Evolutionary conservation across 495 filamentous ascomycete species (phyloP), one percentile per base, ranked within the genome.

Genomic region (Penicillium crystallinum): DNA sequence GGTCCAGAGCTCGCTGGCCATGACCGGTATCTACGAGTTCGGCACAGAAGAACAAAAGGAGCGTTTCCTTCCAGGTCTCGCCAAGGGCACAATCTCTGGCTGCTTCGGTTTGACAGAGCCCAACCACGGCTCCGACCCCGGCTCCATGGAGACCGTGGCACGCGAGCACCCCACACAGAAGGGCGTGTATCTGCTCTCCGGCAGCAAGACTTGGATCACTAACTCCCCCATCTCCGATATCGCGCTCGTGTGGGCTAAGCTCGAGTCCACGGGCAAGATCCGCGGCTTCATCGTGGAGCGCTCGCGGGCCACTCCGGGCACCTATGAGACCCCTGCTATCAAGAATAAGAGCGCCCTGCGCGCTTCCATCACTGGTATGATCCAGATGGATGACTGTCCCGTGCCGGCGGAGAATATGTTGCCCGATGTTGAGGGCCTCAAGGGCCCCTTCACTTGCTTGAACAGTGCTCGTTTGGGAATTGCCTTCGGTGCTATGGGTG

Each of bases 151-250:
- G 71, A 90, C 89, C 9, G 80, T 76, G 17, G 93, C 93, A 3
- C 87, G 86, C 56, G 84, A 85, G 42, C 92, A 97, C 67, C 89
- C 93, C 2, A 83, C 80, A 3, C 95, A 95, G 77, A 85, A 89
- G 62, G 91, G 91, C 4, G 87, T 88, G 60, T 88, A 87, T 46
- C 77, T 85, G 30, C 71, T 98, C 29, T 87, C 81, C 36, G 93
- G 93, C 2, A 76, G 89, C 36, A 98, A 98, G 78, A 97, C 95
- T 0, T 98, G 93, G 93, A 98, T 98, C 61, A 97, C 93, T 37
- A 98, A 97, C 75, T 92, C 88, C 10, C 93, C 93, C 23, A 96
- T 97, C 55, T 81, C 91, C 5, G 92, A 98, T 61, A 73, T 98
- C 11, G 71, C 97, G 46, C 70, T 98, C 44, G 88, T 98, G 7